These are phyloP conservation scores for Sporothrix phasma DNA, from an alignment of 2,329 filamentous ascomycete genomes.

Conservation along the genomic window DNA sequence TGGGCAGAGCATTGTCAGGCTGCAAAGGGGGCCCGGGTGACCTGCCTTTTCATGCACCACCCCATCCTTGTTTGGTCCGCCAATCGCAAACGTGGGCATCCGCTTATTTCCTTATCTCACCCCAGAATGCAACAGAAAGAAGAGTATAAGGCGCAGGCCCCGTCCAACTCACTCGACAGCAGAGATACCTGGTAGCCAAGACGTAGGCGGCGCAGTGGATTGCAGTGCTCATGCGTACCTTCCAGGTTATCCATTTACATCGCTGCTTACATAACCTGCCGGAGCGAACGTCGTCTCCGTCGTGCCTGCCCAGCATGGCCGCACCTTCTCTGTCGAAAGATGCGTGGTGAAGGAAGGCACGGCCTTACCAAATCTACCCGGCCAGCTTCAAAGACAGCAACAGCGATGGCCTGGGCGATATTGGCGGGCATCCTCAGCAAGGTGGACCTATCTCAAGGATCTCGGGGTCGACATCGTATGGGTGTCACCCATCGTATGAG, in stretches of 20 bases:
- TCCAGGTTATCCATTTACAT: not conserved
- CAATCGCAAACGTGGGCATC: not conserved
- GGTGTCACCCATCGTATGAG: slow-evolving; percentile 43
- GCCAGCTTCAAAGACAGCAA: slow-evolving; percentile 49
- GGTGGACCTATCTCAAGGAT: slow-evolving; percentile 52
- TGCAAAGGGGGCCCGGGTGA: slow-evolving; percentile 4
- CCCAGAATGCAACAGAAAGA: not conserved
- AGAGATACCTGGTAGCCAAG: not conserved
- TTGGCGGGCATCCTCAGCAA: slow-evolving; percentile 55
- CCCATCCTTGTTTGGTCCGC: not conserved
- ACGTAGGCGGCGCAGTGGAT: not conserved
- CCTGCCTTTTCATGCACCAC: not conserved
- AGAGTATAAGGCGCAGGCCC: not conserved
- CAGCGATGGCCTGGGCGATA: slow-evolving; percentile 54
- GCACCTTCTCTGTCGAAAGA: not conserved
- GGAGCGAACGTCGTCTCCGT: not conserved
- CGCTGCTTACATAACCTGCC: not conserved
- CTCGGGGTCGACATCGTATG: slow-evolving; percentile 55
- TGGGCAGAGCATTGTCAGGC: not conserved
- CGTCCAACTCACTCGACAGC: not conserved
- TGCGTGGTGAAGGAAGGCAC: slow-evolving; percentile 20
- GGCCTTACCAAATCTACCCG: slow-evolving; percentile 37
- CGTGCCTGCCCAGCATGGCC: not conserved
- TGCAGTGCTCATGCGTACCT: not conserved
- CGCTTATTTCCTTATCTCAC: not conserved